Evolutionary conservation across 345 rosid species (phyloP).

Genomic region (Xanthoceras sorbifolium): DNA sequence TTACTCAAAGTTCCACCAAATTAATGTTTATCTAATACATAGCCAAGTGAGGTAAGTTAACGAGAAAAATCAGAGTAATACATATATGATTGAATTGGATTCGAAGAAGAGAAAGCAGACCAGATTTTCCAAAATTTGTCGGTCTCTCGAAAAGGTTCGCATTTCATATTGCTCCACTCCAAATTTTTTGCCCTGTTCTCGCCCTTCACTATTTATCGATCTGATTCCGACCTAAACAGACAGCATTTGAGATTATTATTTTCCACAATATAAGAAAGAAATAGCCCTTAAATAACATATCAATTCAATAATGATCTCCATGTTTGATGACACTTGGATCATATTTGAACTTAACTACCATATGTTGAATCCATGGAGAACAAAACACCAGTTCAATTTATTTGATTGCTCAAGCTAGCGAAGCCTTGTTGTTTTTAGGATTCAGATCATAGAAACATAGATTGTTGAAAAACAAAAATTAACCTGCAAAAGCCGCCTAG

Average conservation of each 20-base stretch:
- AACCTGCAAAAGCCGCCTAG: conserved; percentile 88
- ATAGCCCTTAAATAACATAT: background rate
- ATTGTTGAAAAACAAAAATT: conserved; percentile 13
- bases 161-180: conserved; percentile 97
- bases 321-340: background rate
- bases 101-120: conserved; percentile 39
- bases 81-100: background rate
- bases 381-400: background rate
- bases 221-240: conserved; percentile 84
- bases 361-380: background rate
- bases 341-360: background rate
- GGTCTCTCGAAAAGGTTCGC: conserved; percentile 87
- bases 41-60: background rate
- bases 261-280: conserved; percentile 1
- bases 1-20: background rate
- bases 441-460: background rate
- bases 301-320: background rate
- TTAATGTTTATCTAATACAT: background rate
- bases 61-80: background rate
- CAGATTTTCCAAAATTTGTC: conserved; percentile 76
- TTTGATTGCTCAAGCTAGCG: background rate
- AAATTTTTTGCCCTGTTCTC: conserved; percentile 86
- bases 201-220: conserved; percentile 85
- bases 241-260: conserved; percentile 11
- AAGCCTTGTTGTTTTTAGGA: background rate